A percentile compares a stretch with the other conserved stretches of the same genome.
Evolutionary conservation across 2,329 filamentous ascomycete genomes (phyloP).

Genomic region (Scolecobasidium constrictum): DNA sequence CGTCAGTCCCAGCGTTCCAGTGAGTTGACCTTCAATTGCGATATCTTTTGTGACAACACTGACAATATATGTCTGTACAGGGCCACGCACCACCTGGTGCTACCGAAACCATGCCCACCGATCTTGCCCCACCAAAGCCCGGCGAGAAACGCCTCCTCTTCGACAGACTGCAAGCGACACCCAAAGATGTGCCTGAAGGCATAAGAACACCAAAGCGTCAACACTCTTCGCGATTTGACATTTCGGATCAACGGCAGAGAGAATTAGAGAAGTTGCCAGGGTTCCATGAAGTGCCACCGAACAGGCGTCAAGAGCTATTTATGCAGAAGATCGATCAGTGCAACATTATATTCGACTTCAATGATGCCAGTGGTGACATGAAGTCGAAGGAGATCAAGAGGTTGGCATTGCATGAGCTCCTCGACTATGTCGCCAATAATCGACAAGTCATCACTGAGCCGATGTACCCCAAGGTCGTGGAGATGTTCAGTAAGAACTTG

Average conservation of each 20-base stretch:
- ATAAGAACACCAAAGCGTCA: conserved; percentile 92
- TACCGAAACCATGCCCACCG: conserved; percentile 95
- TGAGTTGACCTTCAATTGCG: conserved; percentile 36
- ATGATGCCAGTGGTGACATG: conserved; percentile 96
- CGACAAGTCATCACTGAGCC: conserved; percentile 96
- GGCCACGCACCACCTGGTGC: conserved; percentile 88
- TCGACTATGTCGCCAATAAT: conserved; percentile 98
- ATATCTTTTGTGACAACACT: neutral
- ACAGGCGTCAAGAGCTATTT: conserved; percentile 89
- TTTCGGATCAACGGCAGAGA: conserved; percentile 77
- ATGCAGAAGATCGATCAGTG: conserved; percentile 99
- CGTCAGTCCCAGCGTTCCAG: conserved; percentile 87
- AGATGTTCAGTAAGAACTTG: conserved; percentile 98
- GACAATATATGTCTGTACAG: conserved; percentile 33
- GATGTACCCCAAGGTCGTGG: conserved; percentile 96
- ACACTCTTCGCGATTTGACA: conserved; percentile 95
- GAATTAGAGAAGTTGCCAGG: conserved; percentile 95
- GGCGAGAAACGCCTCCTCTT: conserved; percentile 83
- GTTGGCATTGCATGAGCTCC: conserved; percentile 83
- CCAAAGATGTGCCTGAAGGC: conserved; percentile 92
- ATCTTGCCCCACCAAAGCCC: conserved; percentile 86
- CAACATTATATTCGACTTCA: conserved; percentile 99
- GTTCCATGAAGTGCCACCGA: conserved; percentile 94
- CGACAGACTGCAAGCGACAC: conserved; percentile 81
- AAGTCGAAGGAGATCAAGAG: conserved; percentile 99